These are phyloP conservation scores for Chenopodium quinoa DNA, from an alignment of 148 eudicot genomes.

Conservation along the genomic window DNA sequence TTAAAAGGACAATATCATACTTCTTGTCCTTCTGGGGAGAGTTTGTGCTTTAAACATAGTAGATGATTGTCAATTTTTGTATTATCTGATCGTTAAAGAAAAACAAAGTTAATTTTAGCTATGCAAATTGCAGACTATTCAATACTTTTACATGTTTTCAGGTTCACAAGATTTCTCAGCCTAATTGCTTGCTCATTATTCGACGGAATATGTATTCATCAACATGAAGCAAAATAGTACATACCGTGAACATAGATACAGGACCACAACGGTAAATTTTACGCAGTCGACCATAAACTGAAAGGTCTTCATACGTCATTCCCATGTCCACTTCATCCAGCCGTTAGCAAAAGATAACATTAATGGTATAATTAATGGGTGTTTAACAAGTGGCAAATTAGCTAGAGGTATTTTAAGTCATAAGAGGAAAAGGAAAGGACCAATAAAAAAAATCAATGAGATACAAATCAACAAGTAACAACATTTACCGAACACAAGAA, in stretches of 20 bases:
- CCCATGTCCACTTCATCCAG: conserved; percentile 99
- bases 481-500: background rate
- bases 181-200: background rate
- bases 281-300: conserved; percentile 85
- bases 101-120: background rate
- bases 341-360: conserved; percentile 5
- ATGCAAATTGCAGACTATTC: background rate
- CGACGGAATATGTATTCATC: background rate
- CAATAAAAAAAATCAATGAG: background rate
- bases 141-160: background rate
- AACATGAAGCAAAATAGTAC: conserved; percentile 20
- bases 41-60: background rate
- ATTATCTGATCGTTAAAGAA: background rate
- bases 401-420: too few relatives aligned
- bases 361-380: too few relatives aligned
- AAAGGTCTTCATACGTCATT: conserved; percentile 96
- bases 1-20: background rate
- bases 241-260: conserved; percentile 92
- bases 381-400: too few relatives aligned
- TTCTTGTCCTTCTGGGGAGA: background rate
- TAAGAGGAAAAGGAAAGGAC: too few relatives aligned
- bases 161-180: background rate
- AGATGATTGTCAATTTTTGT: background rate
- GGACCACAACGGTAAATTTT: conserved; percentile 93
- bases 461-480: background rate